Base-by-base conservation (phyloP, 2,329 filamentous ascomycete species). In the Trichoderma citrinoviride region DNA sequence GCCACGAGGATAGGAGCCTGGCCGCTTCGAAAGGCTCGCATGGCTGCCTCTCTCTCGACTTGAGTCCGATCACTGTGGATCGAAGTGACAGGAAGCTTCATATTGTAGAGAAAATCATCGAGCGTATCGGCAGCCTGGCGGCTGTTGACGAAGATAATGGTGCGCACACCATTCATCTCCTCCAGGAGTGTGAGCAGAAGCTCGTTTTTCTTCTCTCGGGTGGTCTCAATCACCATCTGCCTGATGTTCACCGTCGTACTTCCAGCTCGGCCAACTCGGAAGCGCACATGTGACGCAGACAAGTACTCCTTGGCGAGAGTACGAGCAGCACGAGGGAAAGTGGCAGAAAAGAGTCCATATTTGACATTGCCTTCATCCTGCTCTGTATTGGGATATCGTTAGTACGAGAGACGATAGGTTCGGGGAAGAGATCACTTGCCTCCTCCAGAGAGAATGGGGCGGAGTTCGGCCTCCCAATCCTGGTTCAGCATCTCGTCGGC, bases 281-380 rank as follows among this genome's bases (percentile, higher is more conserved):
- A 88, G 23, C 90, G 91, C 57, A 96, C 83, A 71, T 92, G 88
- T 47, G 91, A 87, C 12, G 86, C 81, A 0, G 89, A 82, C 65
- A 99, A 85, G 72, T 93, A 91, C 29, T 90, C 83, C 65, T 86
- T 87, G 12, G 93, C 94, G 15, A 98, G 79, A 25, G 89, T 83
- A 33, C 93, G 91, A 68, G 91, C 87, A 0, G 80, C 81, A 79
- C 90, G 93, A 46, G 93, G 92, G 77, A 99, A 98, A 0, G 95
- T 98, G 0, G 95, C 95, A 0, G 93, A 97, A 76, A 98, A 98
- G 80, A 99, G 90, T 77, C 96, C 83, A 75, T 87, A 89, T 64
- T 83, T 85, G 70, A 88, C 78, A 67, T 85, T 84, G 3, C 84
- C 92, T 64, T 90, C 87, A 67, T 97, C 87, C 70, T 96, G 80